A percentile compares a stretch with the other conserved stretches of the same genome.
These are phyloP conservation scores for Xanthoconium stramineum DNA, from an alignment of 768 basidiomycete genomes.

Conservation along the genomic window DNA sequence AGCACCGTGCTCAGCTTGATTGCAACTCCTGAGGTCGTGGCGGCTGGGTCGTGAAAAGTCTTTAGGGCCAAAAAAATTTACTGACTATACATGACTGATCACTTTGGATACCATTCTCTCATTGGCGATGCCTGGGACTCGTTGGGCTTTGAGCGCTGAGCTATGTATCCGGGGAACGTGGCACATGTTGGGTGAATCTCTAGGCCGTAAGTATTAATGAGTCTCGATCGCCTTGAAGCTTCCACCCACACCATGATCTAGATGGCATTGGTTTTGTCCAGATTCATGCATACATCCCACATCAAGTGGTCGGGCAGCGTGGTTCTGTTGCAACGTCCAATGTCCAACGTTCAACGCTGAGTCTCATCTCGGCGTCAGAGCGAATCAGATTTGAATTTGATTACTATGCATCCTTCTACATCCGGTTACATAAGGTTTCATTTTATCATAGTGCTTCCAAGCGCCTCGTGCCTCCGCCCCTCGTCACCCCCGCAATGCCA, in stretches of 20 bases:
- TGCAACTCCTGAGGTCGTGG: neutral
- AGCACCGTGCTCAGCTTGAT: neutral
- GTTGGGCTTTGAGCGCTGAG: constrained; percentile 5
- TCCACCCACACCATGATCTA: constrained; percentile 10
- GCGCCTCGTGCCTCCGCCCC: constrained; percentile 16
- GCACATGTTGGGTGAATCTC: constrained; percentile 4
- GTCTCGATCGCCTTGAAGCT: constrained; percentile 15
- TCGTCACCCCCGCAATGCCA: constrained; percentile 22
- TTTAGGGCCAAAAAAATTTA: no score
- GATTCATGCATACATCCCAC: constrained; percentile 10
- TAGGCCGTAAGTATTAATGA: constrained; percentile 10
- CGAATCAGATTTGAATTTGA: constrained; percentile 18
- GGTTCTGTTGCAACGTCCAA: constrained; percentile 5
- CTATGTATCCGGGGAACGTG: constrained; percentile 3
- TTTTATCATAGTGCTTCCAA: constrained; percentile 6
- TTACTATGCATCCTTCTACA: constrained; percentile 2
- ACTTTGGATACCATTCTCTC: neutral
- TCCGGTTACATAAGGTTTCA: constrained; percentile 22
- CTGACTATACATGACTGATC: neutral
- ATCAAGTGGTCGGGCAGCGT: constrained; percentile 2
- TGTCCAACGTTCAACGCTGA: constrained; percentile 2
- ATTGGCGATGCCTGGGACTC: neutral
- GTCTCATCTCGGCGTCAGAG: constrained; percentile 27
- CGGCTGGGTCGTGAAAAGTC: no score
- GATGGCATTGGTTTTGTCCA: constrained; percentile 1